A percentile compares a stretch with the other conserved stretches of the same genome.
Evolutionary conservation across 192 early-diverging fungal species (phyloP).

Genomic region (Spizellomyces sp.): DNA sequence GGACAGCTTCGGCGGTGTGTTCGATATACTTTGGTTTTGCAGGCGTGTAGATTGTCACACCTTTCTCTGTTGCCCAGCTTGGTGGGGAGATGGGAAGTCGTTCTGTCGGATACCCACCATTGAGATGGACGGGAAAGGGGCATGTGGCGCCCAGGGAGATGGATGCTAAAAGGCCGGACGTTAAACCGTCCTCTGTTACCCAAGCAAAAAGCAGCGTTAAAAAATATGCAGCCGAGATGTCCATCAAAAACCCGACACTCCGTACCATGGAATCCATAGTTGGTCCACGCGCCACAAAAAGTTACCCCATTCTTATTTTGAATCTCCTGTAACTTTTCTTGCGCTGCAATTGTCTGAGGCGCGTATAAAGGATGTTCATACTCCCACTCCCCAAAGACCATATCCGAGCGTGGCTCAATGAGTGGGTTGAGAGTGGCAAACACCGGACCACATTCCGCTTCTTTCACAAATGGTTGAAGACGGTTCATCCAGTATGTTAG

Average conservation of each 20-base stretch:
- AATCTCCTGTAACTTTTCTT: slow-evolving; percentile 45
- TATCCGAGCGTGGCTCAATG: slow-evolving; percentile 44
- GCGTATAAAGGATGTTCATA: slow-evolving; percentile 59
- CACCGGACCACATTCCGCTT: slow-evolving; percentile 48
- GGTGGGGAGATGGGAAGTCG: slow-evolving; percentile 24
- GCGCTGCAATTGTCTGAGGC: slow-evolving; percentile 52
- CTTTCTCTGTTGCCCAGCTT: not conserved
- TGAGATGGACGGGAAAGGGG: slow-evolving; percentile 49
- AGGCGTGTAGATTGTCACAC: not conserved
- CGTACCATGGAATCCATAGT: slow-evolving; percentile 65
- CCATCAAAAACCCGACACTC: not conserved
- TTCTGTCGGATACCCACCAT: slow-evolving; percentile 54
- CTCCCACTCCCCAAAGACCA: slow-evolving; percentile 45
- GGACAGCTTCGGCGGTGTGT: slow-evolving; percentile 2
- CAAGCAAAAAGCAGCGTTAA: not conserved
- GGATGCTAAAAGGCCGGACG: slow-evolving; percentile 60
- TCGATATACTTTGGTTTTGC: slow-evolving; percentile 3
- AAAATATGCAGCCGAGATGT: not conserved
- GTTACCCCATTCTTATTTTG: slow-evolving; percentile 51
- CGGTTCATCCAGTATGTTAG: slow-evolving; percentile 70
- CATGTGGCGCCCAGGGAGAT: slow-evolving; percentile 51
- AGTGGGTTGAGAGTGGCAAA: slow-evolving; percentile 66
- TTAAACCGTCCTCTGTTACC: slow-evolving; percentile 56
- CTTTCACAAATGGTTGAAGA: slow-evolving; percentile 55
- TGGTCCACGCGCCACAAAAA: slow-evolving; percentile 66